Base-by-base conservation (phyloP, 2,329 filamentous ascomycete species). In the Phyllosticta capitalensis region DNA sequence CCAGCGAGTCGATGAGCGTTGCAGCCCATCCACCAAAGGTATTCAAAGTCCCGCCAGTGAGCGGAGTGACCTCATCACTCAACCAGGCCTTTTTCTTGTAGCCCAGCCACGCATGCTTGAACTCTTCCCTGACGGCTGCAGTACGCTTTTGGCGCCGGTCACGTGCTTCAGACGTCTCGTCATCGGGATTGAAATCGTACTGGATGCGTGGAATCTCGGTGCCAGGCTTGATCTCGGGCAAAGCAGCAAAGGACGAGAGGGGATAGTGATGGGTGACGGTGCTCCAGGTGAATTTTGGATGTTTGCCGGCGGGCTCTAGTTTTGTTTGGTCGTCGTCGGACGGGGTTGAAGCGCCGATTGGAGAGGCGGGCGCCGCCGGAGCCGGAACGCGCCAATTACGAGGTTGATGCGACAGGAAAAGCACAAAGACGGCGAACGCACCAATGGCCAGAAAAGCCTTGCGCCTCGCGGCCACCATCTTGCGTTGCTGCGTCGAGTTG, bases 21-120 rank as follows among this genome's bases (percentile, higher is more conserved):
- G 84, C 84, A 6, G 81, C 83, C 84, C 84, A 87, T 22, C 85
- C 85, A 14, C 82, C 83, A 70, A 86, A 87, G 33, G 81, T 79
- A 64, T 86, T 79, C 52, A 78, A 77, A 54, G 70, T 74, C 1
- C 69, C 66, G 10, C 78, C 83, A 17, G 78, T 78, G 9, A 87
- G 65, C 3, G 85, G 85, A 28, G 76, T 75, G 56, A 88, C 73
- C 64, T 86, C 85, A 67, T 88, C 85, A 54, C 80, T 77, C 65
- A 80, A 78, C 84, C 85, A 88, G 0, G 85, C 86, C 64, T 81
- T 71, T 58, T 77, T 76, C 66, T 79, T 84, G 71, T 89, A 88
- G 14, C 80, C 81, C 9, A 71, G 67, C 82, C 83, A 87, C 45
- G 64, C 66, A 58, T 69, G 67, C 54, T 65, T 49, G 54, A 72